Conservation (phyloP, 495 filamentous ascomycete genomes). For the Copromyces sp. region DNA sequence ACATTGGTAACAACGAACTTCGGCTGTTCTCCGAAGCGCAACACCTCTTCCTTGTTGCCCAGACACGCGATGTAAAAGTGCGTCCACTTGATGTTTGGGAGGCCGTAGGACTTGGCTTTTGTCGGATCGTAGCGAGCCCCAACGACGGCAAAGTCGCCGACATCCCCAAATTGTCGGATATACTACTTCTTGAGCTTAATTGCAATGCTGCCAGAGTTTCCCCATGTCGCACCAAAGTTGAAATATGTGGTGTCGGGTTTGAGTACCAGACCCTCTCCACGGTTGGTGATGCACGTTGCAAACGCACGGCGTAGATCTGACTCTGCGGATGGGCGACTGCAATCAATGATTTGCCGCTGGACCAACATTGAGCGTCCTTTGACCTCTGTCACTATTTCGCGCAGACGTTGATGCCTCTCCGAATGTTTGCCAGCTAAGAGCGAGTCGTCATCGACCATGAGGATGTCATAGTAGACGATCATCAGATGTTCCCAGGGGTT, state of each 20-base stretch:
- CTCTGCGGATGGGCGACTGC: slow-evolving; percentile 36
- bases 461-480: slow-evolving; percentile 72
- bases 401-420: slow-evolving; percentile 48
- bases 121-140: slow-evolving; percentile 57
- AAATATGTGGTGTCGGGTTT: slow-evolving; percentile 82
- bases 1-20: slow-evolving; percentile 52
- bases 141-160: slow-evolving; percentile 69
- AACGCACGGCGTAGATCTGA: slow-evolving; percentile 50
- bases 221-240: slow-evolving; percentile 31
- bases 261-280: slow-evolving; percentile 68
- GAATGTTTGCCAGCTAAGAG: slow-evolving; percentile 51
- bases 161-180: slow-evolving; percentile 67
- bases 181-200: slow-evolving; percentile 92
- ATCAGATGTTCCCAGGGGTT: slow-evolving; percentile 68
- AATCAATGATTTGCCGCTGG: slow-evolving; percentile 52
- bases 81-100: slow-evolving; percentile 54
- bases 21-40: slow-evolving; percentile 42
- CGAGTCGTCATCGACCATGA: slow-evolving; percentile 60
- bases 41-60: slow-evolving; percentile 56
- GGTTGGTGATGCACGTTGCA: slow-evolving; percentile 49
- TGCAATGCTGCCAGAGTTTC: slow-evolving; percentile 39
- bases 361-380: slow-evolving; percentile 51
- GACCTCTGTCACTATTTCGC: slow-evolving; percentile 44
- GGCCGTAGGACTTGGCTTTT: slow-evolving; percentile 40
- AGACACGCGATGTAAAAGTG: slow-evolving; percentile 73